Base-by-base conservation (phyloP, 208 protist species). In the Acanthamoeba lenticulata region DNA sequence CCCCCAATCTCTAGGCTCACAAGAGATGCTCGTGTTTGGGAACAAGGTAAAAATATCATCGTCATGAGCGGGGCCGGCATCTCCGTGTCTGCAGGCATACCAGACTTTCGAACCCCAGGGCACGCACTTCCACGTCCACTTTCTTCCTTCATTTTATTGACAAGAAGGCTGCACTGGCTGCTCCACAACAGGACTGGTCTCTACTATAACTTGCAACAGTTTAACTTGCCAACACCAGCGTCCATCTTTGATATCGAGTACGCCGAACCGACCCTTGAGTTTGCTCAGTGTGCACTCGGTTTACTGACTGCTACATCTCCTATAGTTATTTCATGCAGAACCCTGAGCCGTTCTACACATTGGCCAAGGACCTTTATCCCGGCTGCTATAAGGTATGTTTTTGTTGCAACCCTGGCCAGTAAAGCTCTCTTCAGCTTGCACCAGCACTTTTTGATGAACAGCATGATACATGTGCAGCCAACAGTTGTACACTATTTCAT, bases 51-150 rank as follows among this genome's bases (percentile, higher is more conserved):
- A 38, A 98, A 98, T 42, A 98, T 99, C 42, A 96, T 99, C 27
- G 98, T 99, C 13, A 95, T 99, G 90, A 95, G 97, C n/a, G 98
- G 98, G 19, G 98, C 98, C 3, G 98, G 98, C 44, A 97, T 97
- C 52, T 99, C 98, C 45, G 98, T 99, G 15, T 67, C 93, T 3
- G 65, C 92, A 15, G 95, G 95, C 65, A 96, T 96, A 29, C 95
- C 95, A 17, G 95, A 96, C 44, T 96, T 96, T 62, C 15, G 79
- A 6, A 89, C 29, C n/a, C 79, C 79, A 44, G 79, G 79, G 79
- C 60, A 62, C 19, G 42, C 21, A 4, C 40, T 44, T 89, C 60
- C 42, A 27, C n/a, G 21, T 40, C 15, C 42, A 6, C 1, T 83
- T 34, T 36, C 21, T 69, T 40, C 15, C 74, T 85, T 49, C 42